Conservation (phyloP, 352 stramenopile genomes). For the Lagenidium giganteum region DNA sequence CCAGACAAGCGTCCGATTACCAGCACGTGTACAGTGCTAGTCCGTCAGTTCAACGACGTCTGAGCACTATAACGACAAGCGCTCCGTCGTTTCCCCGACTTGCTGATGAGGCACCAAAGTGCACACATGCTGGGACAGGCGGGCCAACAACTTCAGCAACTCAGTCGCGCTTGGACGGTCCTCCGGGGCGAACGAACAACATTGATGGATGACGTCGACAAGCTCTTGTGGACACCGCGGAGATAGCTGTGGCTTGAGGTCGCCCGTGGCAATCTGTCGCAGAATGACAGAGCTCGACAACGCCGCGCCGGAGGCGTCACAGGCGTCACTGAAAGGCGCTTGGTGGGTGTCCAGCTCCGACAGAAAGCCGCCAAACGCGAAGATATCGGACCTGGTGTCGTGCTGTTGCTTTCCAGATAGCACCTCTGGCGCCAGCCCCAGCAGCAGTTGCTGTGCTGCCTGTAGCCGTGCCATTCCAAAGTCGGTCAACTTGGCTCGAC, state of each 20-base stretch:
- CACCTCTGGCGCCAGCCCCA: constrained; percentile 61
- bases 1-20: no score
- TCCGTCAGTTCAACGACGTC: no score
- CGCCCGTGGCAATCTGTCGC: constrained; percentile 39
- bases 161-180: constrained; percentile 48
- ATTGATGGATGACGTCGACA: constrained; percentile 37
- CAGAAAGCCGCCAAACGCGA: constrained; percentile 65
- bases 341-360: constrained; percentile 64
- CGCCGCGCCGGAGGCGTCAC: constrained; percentile 19
- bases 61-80: no score
- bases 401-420: constrained; percentile 45
- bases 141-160: no score
- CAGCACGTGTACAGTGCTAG: no score
- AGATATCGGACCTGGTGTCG: constrained; percentile 58
- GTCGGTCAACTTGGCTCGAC: constrained; percentile 59
- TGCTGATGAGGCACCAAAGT: no score
- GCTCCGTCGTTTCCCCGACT: no score
- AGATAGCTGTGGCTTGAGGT: constrained; percentile 34
- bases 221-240: constrained; percentile 37
- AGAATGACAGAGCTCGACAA: constrained; percentile 57
- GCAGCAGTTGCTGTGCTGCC: constrained; percentile 55
- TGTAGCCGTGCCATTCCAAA: constrained; percentile 69
- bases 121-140: no score
- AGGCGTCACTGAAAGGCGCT: constrained; percentile 48
- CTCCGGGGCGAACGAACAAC: constrained; percentile 41